These are phyloP conservation scores for Colletotrichum lupini DNA, from an alignment of 2,329 filamentous ascomycete genomes.

Conservation along the genomic window DNA sequence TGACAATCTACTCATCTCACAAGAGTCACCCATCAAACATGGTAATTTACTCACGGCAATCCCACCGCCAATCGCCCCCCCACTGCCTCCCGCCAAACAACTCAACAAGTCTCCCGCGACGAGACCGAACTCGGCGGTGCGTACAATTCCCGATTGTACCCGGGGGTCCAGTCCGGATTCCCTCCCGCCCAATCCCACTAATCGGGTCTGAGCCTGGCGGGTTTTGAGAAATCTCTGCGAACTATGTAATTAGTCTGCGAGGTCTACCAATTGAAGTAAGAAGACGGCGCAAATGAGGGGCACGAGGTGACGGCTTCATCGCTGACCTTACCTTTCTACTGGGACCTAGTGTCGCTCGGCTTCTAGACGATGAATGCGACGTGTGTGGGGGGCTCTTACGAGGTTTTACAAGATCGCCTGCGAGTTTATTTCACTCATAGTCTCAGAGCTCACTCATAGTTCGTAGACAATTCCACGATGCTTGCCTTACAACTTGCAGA, in stretches of 20 bases:
- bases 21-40: too few species aligned
- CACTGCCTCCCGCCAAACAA: background rate
- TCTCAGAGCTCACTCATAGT: background rate
- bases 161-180: background rate
- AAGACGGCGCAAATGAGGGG: background rate
- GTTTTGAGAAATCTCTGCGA: background rate
- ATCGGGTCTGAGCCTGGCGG: background rate
- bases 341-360: background rate
- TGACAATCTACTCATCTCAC: background rate
- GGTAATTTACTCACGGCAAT: too few species aligned
- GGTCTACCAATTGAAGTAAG: too few species aligned
- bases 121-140: background rate
- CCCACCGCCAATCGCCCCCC: background rate
- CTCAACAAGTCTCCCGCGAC: background rate
- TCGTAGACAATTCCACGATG: background rate
- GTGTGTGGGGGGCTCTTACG: too few species aligned
- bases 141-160: constrained; percentile 3
- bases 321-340: background rate
- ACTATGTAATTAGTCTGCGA: background rate
- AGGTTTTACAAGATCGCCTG: too few species aligned
- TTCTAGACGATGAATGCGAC: background rate
- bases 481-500: too few species aligned
- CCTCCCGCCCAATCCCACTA: constrained; percentile 7
- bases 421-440: background rate
- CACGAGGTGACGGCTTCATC: background rate